These are phyloP conservation scores for Cordyceps cateniannulata DNA, from an alignment of 2,329 filamentous ascomycete species.

Conservation along the genomic window DNA sequence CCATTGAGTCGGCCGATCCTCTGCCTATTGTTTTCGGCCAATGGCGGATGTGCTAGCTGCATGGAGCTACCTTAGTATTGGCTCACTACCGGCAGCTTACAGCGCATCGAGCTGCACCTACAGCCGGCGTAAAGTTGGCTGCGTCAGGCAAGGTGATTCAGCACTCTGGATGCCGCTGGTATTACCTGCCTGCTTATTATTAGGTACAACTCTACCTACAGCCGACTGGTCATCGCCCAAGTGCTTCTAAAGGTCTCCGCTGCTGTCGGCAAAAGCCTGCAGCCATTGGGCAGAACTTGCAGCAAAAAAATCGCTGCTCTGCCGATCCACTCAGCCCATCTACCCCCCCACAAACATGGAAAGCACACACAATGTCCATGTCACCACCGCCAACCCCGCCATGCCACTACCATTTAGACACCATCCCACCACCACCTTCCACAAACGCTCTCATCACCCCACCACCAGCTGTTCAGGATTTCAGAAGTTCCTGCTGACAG, in stretches of 20 bases:
- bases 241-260: background rate
- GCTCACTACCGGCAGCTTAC: background rate
- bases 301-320: background rate
- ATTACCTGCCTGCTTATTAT: background rate
- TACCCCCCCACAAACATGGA: background rate
- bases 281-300: background rate
- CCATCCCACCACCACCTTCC: constrained; percentile 1
- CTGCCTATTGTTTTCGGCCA: background rate
- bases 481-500: constrained; percentile 4
- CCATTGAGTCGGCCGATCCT: background rate
- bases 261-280: background rate
- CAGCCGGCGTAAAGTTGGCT: background rate
- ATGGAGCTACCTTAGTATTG: constrained; percentile 1
- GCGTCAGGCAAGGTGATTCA: background rate
- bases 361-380: background rate
- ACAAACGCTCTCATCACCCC: constrained; percentile 3
- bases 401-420: constrained; percentile 1
- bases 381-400: background rate
- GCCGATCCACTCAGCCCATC: background rate
- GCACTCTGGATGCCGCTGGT: background rate
- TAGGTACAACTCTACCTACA: background rate
- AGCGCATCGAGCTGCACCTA: background rate
- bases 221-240: background rate
- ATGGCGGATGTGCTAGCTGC: background rate
- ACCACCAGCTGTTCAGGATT: background rate